These are phyloP conservation scores for Gossypium raimondii DNA, from an alignment of 345 rosid genomes.

Conservation along the genomic window DNA sequence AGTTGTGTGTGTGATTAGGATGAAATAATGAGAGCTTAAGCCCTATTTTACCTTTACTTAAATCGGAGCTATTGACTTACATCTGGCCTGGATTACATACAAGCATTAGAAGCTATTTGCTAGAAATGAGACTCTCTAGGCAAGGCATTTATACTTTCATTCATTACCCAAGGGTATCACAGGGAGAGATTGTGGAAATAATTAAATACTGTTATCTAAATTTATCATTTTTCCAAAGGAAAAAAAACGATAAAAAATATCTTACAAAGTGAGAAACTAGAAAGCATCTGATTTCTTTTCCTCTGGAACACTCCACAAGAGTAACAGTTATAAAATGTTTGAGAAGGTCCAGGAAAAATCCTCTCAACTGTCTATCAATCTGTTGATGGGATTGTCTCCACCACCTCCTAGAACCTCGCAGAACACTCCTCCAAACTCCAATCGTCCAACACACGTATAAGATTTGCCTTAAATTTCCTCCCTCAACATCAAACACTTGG, in stretches of 20 bases:
- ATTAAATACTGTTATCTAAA: too few relatives aligned
- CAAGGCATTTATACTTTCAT: background rate
- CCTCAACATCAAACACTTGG: background rate
- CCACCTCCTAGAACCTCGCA: background rate
- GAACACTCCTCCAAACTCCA: background rate
- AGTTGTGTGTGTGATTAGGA: too few relatives aligned
- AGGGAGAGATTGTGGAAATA: too few relatives aligned
- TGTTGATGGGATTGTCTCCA: background rate
- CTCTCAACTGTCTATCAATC: background rate
- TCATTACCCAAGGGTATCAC: background rate
- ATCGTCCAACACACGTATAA: background rate
- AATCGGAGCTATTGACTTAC: background rate
- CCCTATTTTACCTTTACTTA: background rate
- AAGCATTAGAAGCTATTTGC: background rate
- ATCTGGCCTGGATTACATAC: background rate
- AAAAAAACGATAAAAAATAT: too few relatives aligned
- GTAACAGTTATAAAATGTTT: background rate
- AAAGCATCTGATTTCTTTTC: background rate
- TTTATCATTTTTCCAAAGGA: too few relatives aligned
- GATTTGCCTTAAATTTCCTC: background rate
- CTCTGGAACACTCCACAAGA: background rate
- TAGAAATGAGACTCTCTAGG: background rate
- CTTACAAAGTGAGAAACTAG: background rate
- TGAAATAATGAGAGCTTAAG: too few relatives aligned
- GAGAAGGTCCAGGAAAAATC: constrained; percentile 1